Evolutionary conservation across 352 stramenopile species (phyloP).

Genomic region (Phytophthora nicotianae): DNA sequence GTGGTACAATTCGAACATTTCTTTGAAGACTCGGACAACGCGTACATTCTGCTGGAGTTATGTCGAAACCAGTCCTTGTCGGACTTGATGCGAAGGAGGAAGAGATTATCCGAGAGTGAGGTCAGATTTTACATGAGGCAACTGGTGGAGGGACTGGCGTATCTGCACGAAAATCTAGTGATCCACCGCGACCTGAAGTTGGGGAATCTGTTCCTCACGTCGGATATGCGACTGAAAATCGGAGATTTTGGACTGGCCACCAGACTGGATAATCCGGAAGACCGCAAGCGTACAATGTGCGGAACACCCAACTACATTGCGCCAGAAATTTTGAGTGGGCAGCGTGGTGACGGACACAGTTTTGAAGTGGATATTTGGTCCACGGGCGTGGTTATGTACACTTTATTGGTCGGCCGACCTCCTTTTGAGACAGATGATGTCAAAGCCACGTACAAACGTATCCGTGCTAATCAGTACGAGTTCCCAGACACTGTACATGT

Average conservation of each 20-base stretch:
- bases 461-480: constrained; percentile 95
- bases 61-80: constrained; percentile 97
- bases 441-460: constrained; percentile 98
- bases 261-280: constrained; percentile 78
- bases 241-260: constrained; percentile 96
- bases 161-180: constrained; percentile 94
- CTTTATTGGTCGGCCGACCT: constrained; percentile 95
- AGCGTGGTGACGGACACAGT: constrained; percentile 91
- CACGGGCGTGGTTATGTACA: constrained; percentile 98
- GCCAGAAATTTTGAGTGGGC: constrained; percentile 92
- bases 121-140: constrained; percentile 93
- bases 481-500: constrained; percentile 93
- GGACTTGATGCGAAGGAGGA: constrained; percentile 95
- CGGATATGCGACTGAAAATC: constrained; percentile 96
- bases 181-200: constrained; percentile 99
- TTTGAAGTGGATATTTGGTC: constrained; percentile 99
- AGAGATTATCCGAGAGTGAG: constrained; percentile 95
- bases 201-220: constrained; percentile 97
- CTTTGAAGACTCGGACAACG: constrained; percentile 97
- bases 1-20: constrained; percentile 98
- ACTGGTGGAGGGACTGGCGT: constrained; percentile 92
- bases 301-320: constrained; percentile 95
- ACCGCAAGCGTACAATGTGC: constrained; percentile 97
- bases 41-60: constrained; percentile 98
- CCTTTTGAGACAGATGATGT: constrained; percentile 98